phyloP scores from a whole-genome alignment of 805 yeast species.

The Myxozyma geophila region DNA sequence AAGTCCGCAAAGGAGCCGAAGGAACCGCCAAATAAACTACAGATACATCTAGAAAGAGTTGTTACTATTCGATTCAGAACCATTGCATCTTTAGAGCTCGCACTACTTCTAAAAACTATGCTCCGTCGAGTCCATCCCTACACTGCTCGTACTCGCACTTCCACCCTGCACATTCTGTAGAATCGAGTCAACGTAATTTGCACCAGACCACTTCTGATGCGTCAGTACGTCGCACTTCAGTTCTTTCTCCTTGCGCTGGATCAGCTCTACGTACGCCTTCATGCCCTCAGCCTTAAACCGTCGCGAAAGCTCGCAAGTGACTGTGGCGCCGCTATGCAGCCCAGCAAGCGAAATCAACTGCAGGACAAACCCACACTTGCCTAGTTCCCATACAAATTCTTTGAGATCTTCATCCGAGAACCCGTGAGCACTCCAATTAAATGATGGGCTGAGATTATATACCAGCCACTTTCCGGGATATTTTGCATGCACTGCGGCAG shows the following conservation, averaged over 20 bases:
- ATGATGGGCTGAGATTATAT: slow-evolving; percentile 64
- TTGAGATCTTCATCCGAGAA: slow-evolving; percentile 53
- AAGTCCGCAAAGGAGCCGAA: slow-evolving; percentile 36
- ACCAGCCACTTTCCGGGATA: slow-evolving; percentile 62
- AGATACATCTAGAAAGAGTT: not conserved
- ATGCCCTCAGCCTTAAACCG: slow-evolving; percentile 59
- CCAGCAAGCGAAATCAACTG: slow-evolving; percentile 68
- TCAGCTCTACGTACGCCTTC: slow-evolving; percentile 60
- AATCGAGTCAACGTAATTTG: slow-evolving; percentile 56
- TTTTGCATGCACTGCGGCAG: slow-evolving; percentile 52
- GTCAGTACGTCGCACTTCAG: slow-evolving; percentile 58
- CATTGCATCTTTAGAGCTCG: not conserved
- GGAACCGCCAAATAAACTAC: slow-evolving; percentile 20
- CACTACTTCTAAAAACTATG: slow-evolving; percentile 12
- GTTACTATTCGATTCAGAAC: not conserved
- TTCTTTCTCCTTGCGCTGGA: slow-evolving; percentile 55
- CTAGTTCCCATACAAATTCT: slow-evolving; percentile 58
- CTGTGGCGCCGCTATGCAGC: slow-evolving; percentile 57
- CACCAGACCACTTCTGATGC: slow-evolving; percentile 68
- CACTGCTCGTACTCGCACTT: slow-evolving; percentile 30
- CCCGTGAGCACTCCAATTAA: slow-evolving; percentile 65
- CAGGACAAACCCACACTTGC: slow-evolving; percentile 59
- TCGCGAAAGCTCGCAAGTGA: slow-evolving; percentile 55
- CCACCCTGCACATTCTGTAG: slow-evolving; percentile 52
- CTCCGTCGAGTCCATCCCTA: slow-evolving; percentile 34